Conservation (phyloP, 768 basidiomycete species). For the Pisolithus sp. region DNA sequence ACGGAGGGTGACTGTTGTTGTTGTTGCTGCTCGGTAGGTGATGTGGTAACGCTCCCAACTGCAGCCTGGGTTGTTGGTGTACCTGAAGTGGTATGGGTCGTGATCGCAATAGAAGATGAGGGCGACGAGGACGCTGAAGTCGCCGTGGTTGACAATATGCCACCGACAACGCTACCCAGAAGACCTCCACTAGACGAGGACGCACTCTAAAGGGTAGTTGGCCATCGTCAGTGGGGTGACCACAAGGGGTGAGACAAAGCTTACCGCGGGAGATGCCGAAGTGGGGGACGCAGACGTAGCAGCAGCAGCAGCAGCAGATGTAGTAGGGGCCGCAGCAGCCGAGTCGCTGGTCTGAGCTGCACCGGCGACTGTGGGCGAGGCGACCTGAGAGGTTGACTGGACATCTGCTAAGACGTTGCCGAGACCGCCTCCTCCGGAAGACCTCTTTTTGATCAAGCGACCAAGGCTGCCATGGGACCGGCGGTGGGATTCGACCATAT, state of each 20-base stretch:
- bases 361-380: slow-evolving; percentile 1
- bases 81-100: slow-evolving; percentile 15
- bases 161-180: slow-evolving; percentile 7
- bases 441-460: slow-evolving; percentile 66
- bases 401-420: slow-evolving; percentile 2
- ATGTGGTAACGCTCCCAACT: slow-evolving; percentile 25
- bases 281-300: slow-evolving; percentile 6
- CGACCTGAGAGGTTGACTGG: not conserved
- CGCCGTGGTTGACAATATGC: slow-evolving; percentile 9
- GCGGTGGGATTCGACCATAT: slow-evolving; percentile 38
- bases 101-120: slow-evolving; percentile 9
- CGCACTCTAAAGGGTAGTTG: slow-evolving; percentile 9
- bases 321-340: slow-evolving; percentile 3
- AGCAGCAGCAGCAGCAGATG: slow-evolving; percentile 11
- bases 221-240: not conserved
- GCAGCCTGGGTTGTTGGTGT: slow-evolving; percentile 7
- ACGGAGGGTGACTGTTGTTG: slow-evolving; percentile 49
- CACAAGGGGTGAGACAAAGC: not conserved
- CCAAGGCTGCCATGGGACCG: slow-evolving; percentile 54
- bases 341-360: slow-evolving; percentile 20
- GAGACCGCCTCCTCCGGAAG: slow-evolving; percentile 18
- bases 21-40: slow-evolving; percentile 34
- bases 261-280: slow-evolving; percentile 14
- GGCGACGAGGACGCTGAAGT: slow-evolving; percentile 11
- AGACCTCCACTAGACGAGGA: slow-evolving; percentile 5